Percentiles rank a stretch among this genome's conserved stretches.
Conservation (phyloP, 1,139 yeast species). For the Candida labiduridarum region DNA sequence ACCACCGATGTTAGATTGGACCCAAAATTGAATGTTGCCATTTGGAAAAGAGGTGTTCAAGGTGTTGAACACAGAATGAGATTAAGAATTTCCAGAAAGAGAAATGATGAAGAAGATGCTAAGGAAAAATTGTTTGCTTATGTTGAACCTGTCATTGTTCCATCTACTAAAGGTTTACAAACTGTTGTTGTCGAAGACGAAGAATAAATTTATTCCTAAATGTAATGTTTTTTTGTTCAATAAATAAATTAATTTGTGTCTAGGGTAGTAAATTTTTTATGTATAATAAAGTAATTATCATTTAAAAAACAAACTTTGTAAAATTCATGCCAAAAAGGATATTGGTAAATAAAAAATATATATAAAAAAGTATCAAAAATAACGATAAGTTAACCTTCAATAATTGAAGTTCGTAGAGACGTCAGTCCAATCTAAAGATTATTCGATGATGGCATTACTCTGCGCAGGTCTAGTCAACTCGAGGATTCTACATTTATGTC, state of each 20-base stretch:
- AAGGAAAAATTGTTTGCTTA: slow-evolving; percentile 97
- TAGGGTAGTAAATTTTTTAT: slow-evolving; percentile 1
- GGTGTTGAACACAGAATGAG: slow-evolving; percentile 98
- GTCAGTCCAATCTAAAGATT: no score
- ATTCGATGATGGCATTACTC: no score
- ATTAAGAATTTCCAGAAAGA: slow-evolving; percentile 99
- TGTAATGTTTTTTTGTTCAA: not conserved
- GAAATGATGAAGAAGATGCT: slow-evolving; percentile 99
- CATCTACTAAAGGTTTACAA: slow-evolving; percentile 96
- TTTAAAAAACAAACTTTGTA: not conserved
- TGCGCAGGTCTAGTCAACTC: no score
- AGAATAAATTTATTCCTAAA: slow-evolving; percentile 13
- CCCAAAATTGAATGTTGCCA: slow-evolving; percentile 97
- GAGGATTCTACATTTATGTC: not conserved
- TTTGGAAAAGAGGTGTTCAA: slow-evolving; percentile 99
- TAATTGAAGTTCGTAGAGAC: no score
- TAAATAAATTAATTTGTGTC: not conserved
- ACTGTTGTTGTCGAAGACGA: slow-evolving; percentile 94
- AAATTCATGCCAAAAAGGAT: not conserved
- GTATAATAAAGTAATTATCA: slow-evolving; percentile 3
- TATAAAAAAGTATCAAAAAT: no score
- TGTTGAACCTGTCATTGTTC: slow-evolving; percentile 96
- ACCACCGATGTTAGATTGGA: slow-evolving; percentile 98
- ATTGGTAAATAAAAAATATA: not conserved
- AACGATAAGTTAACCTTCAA: no score